These are phyloP conservation scores for Leucogyrophana mollusca DNA, from an alignment of 768 basidiomycete species.

Conservation along the genomic window DNA sequence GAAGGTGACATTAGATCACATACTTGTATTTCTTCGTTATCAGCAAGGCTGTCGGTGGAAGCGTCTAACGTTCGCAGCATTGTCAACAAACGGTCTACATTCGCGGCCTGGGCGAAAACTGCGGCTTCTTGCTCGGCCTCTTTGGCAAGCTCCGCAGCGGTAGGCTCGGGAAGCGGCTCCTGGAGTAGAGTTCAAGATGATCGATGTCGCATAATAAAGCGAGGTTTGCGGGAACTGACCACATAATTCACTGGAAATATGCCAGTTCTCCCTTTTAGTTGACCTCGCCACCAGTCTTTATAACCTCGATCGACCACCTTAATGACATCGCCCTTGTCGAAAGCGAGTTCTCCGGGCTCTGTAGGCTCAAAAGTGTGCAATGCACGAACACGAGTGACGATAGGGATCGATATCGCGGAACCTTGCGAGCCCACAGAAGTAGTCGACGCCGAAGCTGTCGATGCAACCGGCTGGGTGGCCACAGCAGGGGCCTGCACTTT, in stretches of 20 bases:
- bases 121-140: slow-evolving; percentile 88
- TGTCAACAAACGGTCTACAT: slow-evolving; percentile 76
- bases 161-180: slow-evolving; percentile 87
- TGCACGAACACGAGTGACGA: slow-evolving; percentile 84
- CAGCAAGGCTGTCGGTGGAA: slow-evolving; percentile 78
- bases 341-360: slow-evolving; percentile 86
- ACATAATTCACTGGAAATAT: slow-evolving; percentile 99
- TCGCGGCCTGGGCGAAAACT: slow-evolving; percentile 83
- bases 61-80: slow-evolving; percentile 76
- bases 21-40: slow-evolving; percentile 89
- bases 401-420: slow-evolving; percentile 23
- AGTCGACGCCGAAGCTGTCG: slow-evolving; percentile 21
- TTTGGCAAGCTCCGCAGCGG: slow-evolving; percentile 65
- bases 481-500: neutral
- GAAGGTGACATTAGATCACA: slow-evolving; percentile 12
- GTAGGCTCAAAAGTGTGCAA: slow-evolving; percentile 86
- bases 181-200: slow-evolving; percentile 23
- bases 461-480: slow-evolving; percentile 7
- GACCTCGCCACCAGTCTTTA: slow-evolving; percentile 97
- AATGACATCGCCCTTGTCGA: slow-evolving; percentile 91
- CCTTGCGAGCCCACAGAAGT: slow-evolving; percentile 24
- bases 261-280: slow-evolving; percentile 84
- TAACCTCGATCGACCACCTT: slow-evolving; percentile 93
- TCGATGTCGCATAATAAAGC: slow-evolving; percentile 1
- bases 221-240: slow-evolving; percentile 41